A percentile compares a stretch with the other conserved stretches of the same genome.
Evolutionary conservation across 331 rosid species (phyloP).

Genomic region (Rosa hybrid): DNA sequence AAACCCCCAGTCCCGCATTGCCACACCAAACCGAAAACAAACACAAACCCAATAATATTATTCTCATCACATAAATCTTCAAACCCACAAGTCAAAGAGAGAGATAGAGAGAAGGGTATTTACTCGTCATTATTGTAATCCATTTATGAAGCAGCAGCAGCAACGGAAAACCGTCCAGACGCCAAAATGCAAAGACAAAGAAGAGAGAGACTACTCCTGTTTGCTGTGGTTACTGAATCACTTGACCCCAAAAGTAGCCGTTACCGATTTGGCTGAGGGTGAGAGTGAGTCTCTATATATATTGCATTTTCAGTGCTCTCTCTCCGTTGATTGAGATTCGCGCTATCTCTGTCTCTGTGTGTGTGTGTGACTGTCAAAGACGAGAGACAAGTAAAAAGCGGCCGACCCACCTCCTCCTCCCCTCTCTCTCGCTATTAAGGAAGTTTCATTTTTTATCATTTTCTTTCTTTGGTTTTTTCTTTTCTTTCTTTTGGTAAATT

Average conservation of each 20-base stretch:
- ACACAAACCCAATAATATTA: background rate
- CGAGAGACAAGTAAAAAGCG: constrained; percentile 19
- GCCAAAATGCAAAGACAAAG: constrained; percentile 32
- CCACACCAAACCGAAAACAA: background rate
- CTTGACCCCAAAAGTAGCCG: constrained; percentile 46
- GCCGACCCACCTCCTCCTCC: constrained; percentile 23
- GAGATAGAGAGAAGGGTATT: constrained; percentile 28
- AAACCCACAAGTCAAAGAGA: constrained; percentile 28
- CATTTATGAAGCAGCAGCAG: constrained; percentile 36
- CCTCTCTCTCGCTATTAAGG: background rate
- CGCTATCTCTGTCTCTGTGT: constrained; percentile 4
- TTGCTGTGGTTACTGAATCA: background rate
- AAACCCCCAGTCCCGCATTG: constrained; percentile 20
- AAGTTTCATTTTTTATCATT: background rate
- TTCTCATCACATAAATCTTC: background rate
- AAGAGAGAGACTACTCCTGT: too few relatives aligned
- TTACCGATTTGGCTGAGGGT: constrained; percentile 27
- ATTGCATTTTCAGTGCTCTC: constrained; percentile 17
- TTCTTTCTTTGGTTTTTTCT: background rate
- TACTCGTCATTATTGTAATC: constrained; percentile 62
- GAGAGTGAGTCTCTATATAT: constrained; percentile 3
- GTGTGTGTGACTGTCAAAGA: background rate
- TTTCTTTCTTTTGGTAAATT: background rate
- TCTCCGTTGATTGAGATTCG: constrained; percentile 45
- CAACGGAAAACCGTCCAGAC: constrained; percentile 22